Conservation (phyloP, 352 stramenopile genomes). For the Thalassiosira livingstoniorum region DNA sequence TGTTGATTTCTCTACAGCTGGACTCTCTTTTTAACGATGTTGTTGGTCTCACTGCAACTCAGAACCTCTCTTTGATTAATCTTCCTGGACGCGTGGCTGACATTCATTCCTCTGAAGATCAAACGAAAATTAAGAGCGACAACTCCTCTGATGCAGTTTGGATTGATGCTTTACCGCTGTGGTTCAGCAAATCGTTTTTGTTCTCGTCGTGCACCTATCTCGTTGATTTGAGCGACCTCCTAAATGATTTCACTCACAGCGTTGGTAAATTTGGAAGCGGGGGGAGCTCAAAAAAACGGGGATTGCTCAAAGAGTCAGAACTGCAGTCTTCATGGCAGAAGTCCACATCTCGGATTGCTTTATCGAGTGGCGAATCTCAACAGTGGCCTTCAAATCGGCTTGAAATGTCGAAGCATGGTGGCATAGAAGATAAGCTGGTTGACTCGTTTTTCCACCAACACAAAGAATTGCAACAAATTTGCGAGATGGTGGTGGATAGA, state of each 20-base stretch:
- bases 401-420: slow-evolving; percentile 9
- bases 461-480: slow-evolving; percentile 71
- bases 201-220: slow-evolving; percentile 60
- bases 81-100: slow-evolving; percentile 11
- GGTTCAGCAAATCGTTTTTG: slow-evolving; percentile 50
- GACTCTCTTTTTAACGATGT: slow-evolving; percentile 68
- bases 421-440: slow-evolving; percentile 66
- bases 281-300: slow-evolving; percentile 15
- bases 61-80: slow-evolving; percentile 30
- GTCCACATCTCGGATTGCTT: background rate
- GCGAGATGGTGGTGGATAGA: slow-evolving; percentile 67
- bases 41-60: slow-evolving; percentile 44
- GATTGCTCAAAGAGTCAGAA: slow-evolving; percentile 38
- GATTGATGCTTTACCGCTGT: slow-evolving; percentile 47
- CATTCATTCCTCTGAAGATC: too few relatives aligned
- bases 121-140: background rate
- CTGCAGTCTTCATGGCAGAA: slow-evolving; percentile 22
- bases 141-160: slow-evolving; percentile 7
- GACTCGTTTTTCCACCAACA: slow-evolving; percentile 85
- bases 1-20: slow-evolving; percentile 62
- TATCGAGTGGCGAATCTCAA: slow-evolving; percentile 5
- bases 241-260: slow-evolving; percentile 49
- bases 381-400: background rate
- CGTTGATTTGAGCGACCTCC: slow-evolving; percentile 67
- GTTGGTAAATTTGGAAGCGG: slow-evolving; percentile 9